These are phyloP conservation scores for Talinum fruticosum DNA, from an alignment of 148 eudicot species.

Conservation along the genomic window DNA sequence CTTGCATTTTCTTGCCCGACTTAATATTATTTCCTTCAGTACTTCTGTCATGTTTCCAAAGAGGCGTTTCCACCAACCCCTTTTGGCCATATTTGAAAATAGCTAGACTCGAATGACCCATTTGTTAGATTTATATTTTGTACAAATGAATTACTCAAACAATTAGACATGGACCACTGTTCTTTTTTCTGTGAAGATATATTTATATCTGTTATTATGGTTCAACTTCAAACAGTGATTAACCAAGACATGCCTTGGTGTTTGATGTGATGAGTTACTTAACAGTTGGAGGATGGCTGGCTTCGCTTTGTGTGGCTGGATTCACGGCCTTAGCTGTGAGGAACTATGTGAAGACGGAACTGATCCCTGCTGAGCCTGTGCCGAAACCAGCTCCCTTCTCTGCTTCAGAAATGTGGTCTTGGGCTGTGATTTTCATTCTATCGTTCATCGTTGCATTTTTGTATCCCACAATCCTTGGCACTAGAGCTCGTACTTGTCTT, in stretches of 20 bases:
- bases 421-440: slow-evolving; percentile 63
- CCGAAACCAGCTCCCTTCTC: slow-evolving; percentile 86
- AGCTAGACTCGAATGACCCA: no score
- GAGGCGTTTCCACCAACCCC: no score
- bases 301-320: slow-evolving; percentile 88
- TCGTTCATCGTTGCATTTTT: slow-evolving; percentile 60
- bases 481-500: slow-evolving; percentile 78
- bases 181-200: no score
- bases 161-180: no score
- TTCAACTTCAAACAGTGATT: no score
- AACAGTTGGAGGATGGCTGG: slow-evolving; percentile 98
- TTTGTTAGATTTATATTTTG: no score
- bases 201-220: no score
- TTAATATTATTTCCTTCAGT: not conserved
- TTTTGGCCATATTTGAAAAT: no score
- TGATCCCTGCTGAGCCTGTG: slow-evolving; percentile 96
- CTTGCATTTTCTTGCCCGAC: not conserved
- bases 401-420: slow-evolving; percentile 56
- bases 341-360: slow-evolving; percentile 80
- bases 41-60: not conserved
- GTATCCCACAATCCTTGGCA: slow-evolving; percentile 72
- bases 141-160: no score
- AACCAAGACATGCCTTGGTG: no score
- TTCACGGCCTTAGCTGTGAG: slow-evolving; percentile 86
- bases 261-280: no score